These are phyloP conservation scores for Rhodamnia rubescens DNA, from an alignment of 345 rosid species.

Conservation along the genomic window DNA sequence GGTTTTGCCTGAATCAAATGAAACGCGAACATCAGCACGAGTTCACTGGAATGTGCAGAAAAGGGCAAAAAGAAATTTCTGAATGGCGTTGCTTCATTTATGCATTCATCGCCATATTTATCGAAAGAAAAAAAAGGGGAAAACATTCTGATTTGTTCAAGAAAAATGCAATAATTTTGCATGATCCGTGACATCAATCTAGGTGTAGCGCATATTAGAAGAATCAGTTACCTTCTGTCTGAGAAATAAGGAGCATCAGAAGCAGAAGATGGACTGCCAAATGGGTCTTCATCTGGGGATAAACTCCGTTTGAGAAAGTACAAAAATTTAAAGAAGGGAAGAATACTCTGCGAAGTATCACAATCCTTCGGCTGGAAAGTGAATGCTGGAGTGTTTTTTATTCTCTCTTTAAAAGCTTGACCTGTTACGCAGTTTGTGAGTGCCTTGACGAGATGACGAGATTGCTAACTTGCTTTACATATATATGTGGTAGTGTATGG, in stretches of 20 bases:
- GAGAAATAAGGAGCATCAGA: neutral
- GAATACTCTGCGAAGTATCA: neutral
- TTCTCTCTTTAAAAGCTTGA: neutral
- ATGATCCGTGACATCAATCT: neutral
- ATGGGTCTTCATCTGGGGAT: constrained; percentile 3
- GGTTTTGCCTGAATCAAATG: constrained; percentile 13
- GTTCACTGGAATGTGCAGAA: neutral
- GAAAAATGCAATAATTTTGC: neutral
- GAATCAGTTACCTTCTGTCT: constrained; percentile 10
- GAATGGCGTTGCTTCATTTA: neutral
- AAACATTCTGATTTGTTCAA: neutral
- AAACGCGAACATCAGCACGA: neutral
- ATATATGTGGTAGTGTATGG: neutral
- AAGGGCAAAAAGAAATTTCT: neutral
- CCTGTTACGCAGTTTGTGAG: neutral
- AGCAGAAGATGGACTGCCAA: constrained; percentile 6
- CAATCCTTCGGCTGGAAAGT: neutral
- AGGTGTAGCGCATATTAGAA: neutral
- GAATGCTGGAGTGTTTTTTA: neutral
- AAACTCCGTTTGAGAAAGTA: neutral
- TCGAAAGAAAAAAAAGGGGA: neutral
- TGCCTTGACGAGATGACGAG: neutral
- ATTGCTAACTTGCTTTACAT: neutral
- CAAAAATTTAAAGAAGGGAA: neutral
- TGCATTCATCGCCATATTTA: neutral